phyloP scores from a whole-genome alignment of 371 early-diverging fungal genomes.

The Mucor lusitanicus region DNA sequence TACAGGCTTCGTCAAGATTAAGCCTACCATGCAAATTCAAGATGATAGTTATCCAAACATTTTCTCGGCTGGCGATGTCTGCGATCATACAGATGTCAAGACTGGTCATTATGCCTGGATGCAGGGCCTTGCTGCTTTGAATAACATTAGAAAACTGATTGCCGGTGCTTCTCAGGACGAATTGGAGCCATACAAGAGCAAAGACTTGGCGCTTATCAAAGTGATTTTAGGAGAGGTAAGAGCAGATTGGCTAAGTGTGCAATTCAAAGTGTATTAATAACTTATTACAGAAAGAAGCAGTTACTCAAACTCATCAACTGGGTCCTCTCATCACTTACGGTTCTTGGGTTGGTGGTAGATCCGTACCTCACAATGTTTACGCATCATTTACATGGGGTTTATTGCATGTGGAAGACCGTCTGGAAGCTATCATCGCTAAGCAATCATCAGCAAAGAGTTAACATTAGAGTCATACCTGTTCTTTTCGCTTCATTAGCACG shows the following conservation, averaged over 20 bases:
- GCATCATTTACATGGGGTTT: conserved; percentile 30
- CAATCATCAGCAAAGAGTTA: background rate
- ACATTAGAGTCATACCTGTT: too few relatives aligned
- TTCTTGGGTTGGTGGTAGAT: conserved; percentile 43
- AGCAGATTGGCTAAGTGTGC: background rate
- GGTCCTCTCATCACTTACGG: conserved; percentile 39
- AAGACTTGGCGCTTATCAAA: conserved; percentile 41
- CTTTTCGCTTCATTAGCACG: too few relatives aligned
- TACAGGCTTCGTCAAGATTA: conserved; percentile 55
- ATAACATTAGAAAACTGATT: conserved; percentile 35
- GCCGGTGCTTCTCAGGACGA: conserved; percentile 26
- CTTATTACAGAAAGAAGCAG: conserved; percentile 35
- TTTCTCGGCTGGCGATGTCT: conserved; percentile 69
- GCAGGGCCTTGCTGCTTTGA: conserved; percentile 37
- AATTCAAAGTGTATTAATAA: background rate
- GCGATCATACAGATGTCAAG: conserved; percentile 51
- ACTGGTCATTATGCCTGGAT: conserved; percentile 55
- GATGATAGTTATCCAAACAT: conserved; percentile 65
- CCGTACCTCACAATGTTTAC: conserved; percentile 37
- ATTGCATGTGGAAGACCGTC: conserved; percentile 23
- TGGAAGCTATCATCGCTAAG: background rate
- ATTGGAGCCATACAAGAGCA: conserved; percentile 39
- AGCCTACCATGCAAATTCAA: conserved; percentile 65
- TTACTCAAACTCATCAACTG: conserved; percentile 40
- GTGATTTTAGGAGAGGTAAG: conserved; percentile 39